Evolutionary conservation across 208 protist genomes (phyloP), one percentile per base, ranked within the genome.

Genomic region (Hexamita inflata): DNA sequence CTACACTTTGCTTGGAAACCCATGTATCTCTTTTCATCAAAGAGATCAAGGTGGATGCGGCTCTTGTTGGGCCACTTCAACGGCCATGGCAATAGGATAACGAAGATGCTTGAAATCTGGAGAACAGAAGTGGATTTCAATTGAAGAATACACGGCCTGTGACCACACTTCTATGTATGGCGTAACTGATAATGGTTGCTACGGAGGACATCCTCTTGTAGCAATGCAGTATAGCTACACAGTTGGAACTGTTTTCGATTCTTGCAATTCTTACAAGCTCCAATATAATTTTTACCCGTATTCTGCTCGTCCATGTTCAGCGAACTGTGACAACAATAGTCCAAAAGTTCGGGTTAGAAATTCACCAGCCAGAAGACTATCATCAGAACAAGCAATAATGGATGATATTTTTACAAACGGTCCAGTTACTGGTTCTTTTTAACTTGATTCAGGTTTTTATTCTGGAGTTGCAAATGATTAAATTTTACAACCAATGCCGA

Each of bases 31-130:
- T n/a, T n/a, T n/a, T n/a, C n/a, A n/a, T n/a, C n/a, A n/a, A n/a
- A n/a, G n/a, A 40, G 35, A 70, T n/a, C 35, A 70, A 38, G 64
- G 64, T 38, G 11, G 19, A 38, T 70, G 64, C 35, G 64, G 64
- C 4, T 45, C 4, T 45, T 70, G 64, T 38, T 70, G n/a, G 30
- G 64, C 64, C 11, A 34, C 35, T 15, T 2, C 64, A 19, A 34
- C 35, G 35, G 40, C 38, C 11, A 45, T 19, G 9, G 28, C 42
- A 38, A n/a, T 70, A n/a, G n/a, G 30, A 24, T 35, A 19, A n/a
- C 64, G 64, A 38, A n/a, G 64, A 38, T 70, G 64, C 64, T n/a
- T 70, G 24, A 15, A 40, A 38, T 45, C 7, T 19, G 38, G 38
- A 15, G 64, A 70, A 15, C 9, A n/a, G 2, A 45, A 45, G 15